A percentile compares a stretch with the other conserved stretches of the same genome.
phyloP scores from a whole-genome alignment of 1,139 yeast species.

The Kodamaea ohmeri region DNA sequence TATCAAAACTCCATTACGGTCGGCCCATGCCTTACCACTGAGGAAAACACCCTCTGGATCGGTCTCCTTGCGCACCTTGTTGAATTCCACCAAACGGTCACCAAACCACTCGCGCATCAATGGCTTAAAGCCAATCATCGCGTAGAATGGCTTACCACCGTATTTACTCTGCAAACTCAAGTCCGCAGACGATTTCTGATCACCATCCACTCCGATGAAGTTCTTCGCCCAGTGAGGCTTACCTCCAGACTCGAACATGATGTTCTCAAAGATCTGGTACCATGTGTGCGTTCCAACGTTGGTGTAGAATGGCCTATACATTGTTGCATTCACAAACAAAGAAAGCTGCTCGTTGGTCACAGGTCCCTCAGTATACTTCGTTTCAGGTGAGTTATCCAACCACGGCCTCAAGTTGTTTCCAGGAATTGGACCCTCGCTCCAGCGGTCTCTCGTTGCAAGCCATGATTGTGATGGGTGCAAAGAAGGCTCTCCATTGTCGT shows the following conservation, averaged over 20 bases:
- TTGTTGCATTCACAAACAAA: conserved; percentile 86
- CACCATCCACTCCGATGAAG: conserved; percentile 63
- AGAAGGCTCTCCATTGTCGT: conserved; percentile 44
- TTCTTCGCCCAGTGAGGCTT: conserved; percentile 99
- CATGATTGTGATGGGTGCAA: conserved; percentile 42
- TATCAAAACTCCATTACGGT: conserved; percentile 72
- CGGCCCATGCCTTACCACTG: conserved; percentile 75
- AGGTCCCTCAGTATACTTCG: conserved; percentile 49
- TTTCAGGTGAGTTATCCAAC: conserved; percentile 72
- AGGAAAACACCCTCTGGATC: conserved; percentile 85
- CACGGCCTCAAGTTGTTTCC: conserved; percentile 83
- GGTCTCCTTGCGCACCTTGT: conserved; percentile 56
- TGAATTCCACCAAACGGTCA: conserved; percentile 58
- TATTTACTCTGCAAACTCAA: conserved; percentile 36
- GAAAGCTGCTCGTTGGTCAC: conserved; percentile 80
- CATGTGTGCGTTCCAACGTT: conserved; percentile 75
- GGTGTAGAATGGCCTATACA: conserved; percentile 86
- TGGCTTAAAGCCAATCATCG: conserved; percentile 77
- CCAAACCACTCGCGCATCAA: conserved; percentile 81
- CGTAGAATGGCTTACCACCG: conserved; percentile 56
- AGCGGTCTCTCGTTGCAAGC: conserved; percentile 36
- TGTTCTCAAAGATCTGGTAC: conserved; percentile 79
- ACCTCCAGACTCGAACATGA: conserved; percentile 77
- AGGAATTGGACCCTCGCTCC: conserved; percentile 67
- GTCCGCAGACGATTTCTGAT: conserved; percentile 37